A percentile compares a stretch with the other conserved stretches of the same genome.
Evolutionary conservation across 1,284 basidiomycete species (phyloP).

Genomic region (Inonotus hispidus): DNA sequence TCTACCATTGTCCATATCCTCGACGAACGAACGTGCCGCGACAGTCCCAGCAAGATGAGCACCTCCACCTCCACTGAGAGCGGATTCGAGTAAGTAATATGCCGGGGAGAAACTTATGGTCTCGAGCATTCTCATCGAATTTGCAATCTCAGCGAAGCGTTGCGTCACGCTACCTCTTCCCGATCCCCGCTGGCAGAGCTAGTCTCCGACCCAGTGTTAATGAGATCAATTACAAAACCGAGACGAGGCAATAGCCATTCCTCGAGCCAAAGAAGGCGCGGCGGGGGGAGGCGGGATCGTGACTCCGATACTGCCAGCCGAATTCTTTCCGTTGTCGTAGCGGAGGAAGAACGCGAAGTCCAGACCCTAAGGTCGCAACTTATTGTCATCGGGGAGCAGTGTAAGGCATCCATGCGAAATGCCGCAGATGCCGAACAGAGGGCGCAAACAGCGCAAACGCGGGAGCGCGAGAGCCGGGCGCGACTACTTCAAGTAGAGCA

Average conservation of each 20-base stretch:
- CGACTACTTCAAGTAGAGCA: constrained; percentile 40
- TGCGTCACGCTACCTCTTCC: constrained; percentile 16
- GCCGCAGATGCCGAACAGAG: constrained; percentile 47
- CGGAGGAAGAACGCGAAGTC: constrained; percentile 59
- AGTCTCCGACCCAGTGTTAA: constrained; percentile 15
- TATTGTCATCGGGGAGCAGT: constrained; percentile 44
- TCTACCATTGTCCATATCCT: constrained; percentile 7
- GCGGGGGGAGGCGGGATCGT: constrained; percentile 6
- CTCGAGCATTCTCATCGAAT: background rate
- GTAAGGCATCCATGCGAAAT: constrained; percentile 52
- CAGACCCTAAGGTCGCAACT: constrained; percentile 52
- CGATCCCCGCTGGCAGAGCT: constrained; percentile 17
- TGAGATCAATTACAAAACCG: constrained; percentile 11
- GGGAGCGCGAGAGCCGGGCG: constrained; percentile 37
- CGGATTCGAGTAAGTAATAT: constrained; percentile 5
- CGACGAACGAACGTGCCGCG: background rate
- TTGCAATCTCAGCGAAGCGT: constrained; percentile 4
- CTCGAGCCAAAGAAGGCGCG: constrained; percentile 1
- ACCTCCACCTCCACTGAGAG: background rate
- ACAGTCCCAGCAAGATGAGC: background rate
- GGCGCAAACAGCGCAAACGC: constrained; percentile 48
- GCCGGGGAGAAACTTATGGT: background rate
- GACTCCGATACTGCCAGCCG: constrained; percentile 21
- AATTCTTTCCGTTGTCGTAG: constrained; percentile 41
- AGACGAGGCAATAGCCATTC: background rate